Evolutionary conservation across 2,329 filamentous ascomycete species (phyloP).

Genomic region (Penicillium sp.): DNA sequence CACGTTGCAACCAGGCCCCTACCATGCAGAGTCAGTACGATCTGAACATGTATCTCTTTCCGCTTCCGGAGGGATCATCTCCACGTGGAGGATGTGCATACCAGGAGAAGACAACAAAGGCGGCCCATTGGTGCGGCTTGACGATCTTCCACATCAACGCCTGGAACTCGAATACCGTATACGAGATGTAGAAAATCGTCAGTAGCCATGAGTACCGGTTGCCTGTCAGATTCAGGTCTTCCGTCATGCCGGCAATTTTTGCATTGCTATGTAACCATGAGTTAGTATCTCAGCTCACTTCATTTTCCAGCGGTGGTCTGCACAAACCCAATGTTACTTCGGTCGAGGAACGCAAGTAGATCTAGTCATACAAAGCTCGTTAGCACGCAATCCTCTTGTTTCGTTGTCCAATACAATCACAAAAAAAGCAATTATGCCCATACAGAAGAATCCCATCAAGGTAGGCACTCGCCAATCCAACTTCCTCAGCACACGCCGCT

Average conservation of each 20-base stretch:
- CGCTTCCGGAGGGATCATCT: constrained; percentile 12
- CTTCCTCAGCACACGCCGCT: constrained; percentile 46
- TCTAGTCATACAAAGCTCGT: constrained; percentile 38
- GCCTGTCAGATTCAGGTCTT: constrained; percentile 56
- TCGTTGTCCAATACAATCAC: background rate
- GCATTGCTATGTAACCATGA: constrained; percentile 53
- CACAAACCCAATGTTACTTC: constrained; percentile 58
- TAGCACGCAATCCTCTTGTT: background rate
- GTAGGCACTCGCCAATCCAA: constrained; percentile 45
- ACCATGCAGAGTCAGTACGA: constrained; percentile 16
- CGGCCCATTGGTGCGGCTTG: constrained; percentile 51
- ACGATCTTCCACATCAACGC: constrained; percentile 55
- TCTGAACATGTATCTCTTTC: constrained; percentile 20
- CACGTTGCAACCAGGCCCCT: constrained; percentile 57
- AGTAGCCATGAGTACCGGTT: constrained; percentile 58
- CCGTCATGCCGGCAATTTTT: constrained; percentile 59
- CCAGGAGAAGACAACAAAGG: constrained; percentile 51
- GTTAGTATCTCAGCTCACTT: background rate
- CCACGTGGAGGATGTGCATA: constrained; percentile 32
- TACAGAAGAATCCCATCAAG: constrained; percentile 49
- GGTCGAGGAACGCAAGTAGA: constrained; percentile 56
- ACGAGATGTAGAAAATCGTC: constrained; percentile 61
- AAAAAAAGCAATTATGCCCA: constrained; percentile 16
- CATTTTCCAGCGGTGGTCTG: background rate
- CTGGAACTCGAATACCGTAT: constrained; percentile 51